These are phyloP conservation scores for Decorospora gaudefroyi DNA, from an alignment of 2,329 filamentous ascomycete genomes.

Conservation along the genomic window DNA sequence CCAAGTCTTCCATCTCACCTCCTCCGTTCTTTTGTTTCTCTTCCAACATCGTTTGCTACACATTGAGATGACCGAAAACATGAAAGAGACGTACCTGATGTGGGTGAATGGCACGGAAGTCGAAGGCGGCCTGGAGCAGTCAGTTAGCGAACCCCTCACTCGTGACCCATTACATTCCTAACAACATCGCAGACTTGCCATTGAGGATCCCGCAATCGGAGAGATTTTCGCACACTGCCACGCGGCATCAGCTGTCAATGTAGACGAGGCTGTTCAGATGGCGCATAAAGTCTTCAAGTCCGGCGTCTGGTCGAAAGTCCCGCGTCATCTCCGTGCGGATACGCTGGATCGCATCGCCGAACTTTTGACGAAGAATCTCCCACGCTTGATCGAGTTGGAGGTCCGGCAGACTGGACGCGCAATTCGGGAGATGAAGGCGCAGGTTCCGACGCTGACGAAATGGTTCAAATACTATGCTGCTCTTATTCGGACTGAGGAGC, in stretches of 20 bases:
- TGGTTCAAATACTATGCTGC: conserved; percentile 76
- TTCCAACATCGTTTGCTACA: neutral
- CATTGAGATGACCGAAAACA: conserved; percentile 14
- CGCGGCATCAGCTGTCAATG: conserved; percentile 54
- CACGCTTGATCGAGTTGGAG: conserved; percentile 65
- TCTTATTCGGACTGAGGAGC: conserved; percentile 68
- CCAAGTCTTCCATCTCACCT: conserved; percentile 3
- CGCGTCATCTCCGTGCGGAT: conserved; percentile 63
- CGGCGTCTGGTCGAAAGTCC: conserved; percentile 61
- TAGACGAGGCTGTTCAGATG: conserved; percentile 48
- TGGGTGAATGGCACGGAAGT: conserved; percentile 53
- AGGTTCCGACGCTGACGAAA: conserved; percentile 66
- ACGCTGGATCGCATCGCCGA: conserved; percentile 64
- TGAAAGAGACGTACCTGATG: conserved; percentile 31
- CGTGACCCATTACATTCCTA: conserved; percentile 11
- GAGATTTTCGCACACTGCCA: conserved; percentile 59
- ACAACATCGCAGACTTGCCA: conserved; percentile 50
- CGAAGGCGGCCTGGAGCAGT: conserved; percentile 54
- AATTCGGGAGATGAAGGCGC: conserved; percentile 71
- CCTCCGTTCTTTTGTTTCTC: neutral
- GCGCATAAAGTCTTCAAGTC: conserved; percentile 56
- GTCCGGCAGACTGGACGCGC: conserved; percentile 70
- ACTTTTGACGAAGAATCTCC: conserved; percentile 59
- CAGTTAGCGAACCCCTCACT: conserved; percentile 39
- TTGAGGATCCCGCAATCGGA: conserved; percentile 60